Base-by-base conservation (phyloP, 2,329 filamentous ascomycete genomes). In the Claviceps humidiphila region DNA sequence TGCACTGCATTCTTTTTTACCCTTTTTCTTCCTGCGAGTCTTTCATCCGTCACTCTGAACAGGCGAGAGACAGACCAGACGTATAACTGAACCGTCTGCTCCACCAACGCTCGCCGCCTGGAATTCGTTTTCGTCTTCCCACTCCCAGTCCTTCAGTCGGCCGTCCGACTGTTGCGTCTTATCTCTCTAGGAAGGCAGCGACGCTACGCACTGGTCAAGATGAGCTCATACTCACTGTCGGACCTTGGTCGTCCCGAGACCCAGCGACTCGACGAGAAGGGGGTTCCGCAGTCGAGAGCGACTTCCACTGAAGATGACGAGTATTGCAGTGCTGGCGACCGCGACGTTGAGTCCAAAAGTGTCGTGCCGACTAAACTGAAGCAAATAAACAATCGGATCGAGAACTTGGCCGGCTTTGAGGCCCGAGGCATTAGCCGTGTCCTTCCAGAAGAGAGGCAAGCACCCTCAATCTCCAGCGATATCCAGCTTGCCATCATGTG, bases 401-500 rank as follows among this genome's bases (percentile, higher is more conserved):
- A 66, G 47, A 50, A 54, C 26, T 56, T 70, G 17, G 60, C 66
- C 5, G 67, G 67, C 6, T 65, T 72, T 51, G 69, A 72, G 54
- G 61, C 67, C 2, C 63, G 69, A 22, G 69, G 69, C 2, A 71
- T 71, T 47, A 60, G 63, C 11, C 68, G 69, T 17, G 69, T 72
- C 0, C 61, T 60, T 0, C 63, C 67, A 1, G 61, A 64, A 1
- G 68, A 71, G 41, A 64, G 69, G 11, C 64, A 67, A 24, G 56
- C 60, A 1, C 54, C 66, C 0, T 70, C 66, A 0, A 53, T 55
- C 6, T 54, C 62, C 37, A 61, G 62, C n/a, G 68, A 71, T 39
- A 47, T 70, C 2, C 68, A 71, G 51, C 63, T 72, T 26, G 65
- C 66, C 5, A 53, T 72, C 30, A 60, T 73, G 39, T 73, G 71